Base-by-base conservation (phyloP, 495 filamentous ascomycete genomes). In the Aspergillus leporis region DNA sequence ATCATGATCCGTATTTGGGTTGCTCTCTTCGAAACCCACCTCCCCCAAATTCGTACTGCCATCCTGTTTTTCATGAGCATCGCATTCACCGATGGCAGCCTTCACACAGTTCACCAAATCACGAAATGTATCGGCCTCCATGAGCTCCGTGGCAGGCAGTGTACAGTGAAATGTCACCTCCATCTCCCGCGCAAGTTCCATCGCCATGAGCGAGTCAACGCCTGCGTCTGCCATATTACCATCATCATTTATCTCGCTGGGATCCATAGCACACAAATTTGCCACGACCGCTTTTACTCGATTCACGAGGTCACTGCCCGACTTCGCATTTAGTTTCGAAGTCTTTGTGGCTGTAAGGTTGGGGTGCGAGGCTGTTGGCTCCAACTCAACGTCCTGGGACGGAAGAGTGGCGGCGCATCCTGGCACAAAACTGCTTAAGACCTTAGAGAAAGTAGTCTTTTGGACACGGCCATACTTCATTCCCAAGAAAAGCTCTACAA, bases 191-290 rank as follows among this genome's bases (percentile, higher is more conserved):
- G 73, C 77, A 57, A 85, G 59, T 65, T 86, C 83, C 81, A 82
- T 81, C 0, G 76, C 78, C 66, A 82, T 74, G 0, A 86, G 68
- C 0, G 81, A 86, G 55, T 86, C 83, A 14, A 86, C 80, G 0
- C 83, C 81, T 9, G 82, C 36, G 18, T 84, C 78, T 7, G 72
- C 74, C 22, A 84, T 67, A 4, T 72, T 61, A 0, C 61, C 66
- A 23, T 77, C 67, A 18, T 64, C 58, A 7, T 65, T 53, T 7
- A 85, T 77, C 18, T 82, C 78, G 3, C 65, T 53, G 0, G 65
- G 47, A 19, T 81, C 74, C 0, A 84, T 55, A 1, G 81, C 80
- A 23, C 74, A 79, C 4, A 83, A 45, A 12, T 70, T 59, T 0
- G 61, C 65, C 3, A 67, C 65, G 0, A 62, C 54, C 1, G 36